Conservation (phyloP, 2,329 filamentous ascomycete genomes). For the Aquanectria penicillioides region DNA sequence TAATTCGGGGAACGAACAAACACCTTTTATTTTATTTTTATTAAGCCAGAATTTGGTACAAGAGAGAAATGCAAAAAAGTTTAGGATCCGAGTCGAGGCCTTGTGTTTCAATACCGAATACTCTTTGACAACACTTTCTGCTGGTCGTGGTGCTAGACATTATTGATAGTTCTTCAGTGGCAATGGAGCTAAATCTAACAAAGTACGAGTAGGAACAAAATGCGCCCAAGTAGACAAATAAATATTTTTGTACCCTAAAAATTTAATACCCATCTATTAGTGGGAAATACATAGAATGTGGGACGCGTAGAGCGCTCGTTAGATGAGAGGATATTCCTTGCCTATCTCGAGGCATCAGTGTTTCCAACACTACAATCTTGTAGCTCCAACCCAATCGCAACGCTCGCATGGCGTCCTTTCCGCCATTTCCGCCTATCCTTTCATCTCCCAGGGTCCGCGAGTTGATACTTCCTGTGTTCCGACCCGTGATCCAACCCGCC, state of each 20-base stretch:
- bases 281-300: constrained; percentile 36
- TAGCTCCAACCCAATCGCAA: constrained; percentile 20
- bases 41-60: no score
- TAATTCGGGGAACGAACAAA: no score
- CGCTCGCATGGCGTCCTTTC: constrained; percentile 3
- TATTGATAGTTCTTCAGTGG: no score
- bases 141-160: no score
- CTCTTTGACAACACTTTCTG: no score
- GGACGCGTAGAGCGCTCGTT: constrained; percentile 27
- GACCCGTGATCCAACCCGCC: constrained; percentile 8
- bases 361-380: constrained; percentile 30
- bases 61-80: no score
- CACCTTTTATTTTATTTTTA: no score
- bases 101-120: no score
- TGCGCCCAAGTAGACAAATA: neutral
- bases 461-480: neutral
- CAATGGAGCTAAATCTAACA: no score
- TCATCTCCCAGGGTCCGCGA: constrained; percentile 1
- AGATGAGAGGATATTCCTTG: constrained; percentile 19
- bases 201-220: no score
- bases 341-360: constrained; percentile 20
- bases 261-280: constrained; percentile 39
- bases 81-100: no score
- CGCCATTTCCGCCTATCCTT: neutral
- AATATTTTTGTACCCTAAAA: constrained; percentile 26